phyloP scores from a whole-genome alignment of 345 rosid species.

The Erodium maritimum region DNA sequence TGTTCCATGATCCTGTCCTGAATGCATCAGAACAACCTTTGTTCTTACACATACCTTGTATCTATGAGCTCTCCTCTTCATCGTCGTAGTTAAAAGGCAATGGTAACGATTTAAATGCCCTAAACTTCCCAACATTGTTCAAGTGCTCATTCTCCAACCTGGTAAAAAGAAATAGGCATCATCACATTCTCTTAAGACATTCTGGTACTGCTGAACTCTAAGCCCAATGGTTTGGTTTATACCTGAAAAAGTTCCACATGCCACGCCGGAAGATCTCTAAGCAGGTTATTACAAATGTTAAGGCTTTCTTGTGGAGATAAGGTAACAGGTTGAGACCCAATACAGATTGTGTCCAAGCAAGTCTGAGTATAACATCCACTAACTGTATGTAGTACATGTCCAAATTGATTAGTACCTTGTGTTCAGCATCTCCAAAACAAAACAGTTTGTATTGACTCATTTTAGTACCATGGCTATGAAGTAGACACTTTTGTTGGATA shows the following conservation, averaged over 20 bases:
- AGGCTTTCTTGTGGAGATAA: conserved; percentile 40
- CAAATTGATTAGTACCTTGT: background rate
- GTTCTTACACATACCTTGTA: too few relatives aligned
- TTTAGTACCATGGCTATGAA: conserved; percentile 50
- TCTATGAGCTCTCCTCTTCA: background rate
- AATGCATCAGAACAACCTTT: too few relatives aligned
- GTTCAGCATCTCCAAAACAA: background rate
- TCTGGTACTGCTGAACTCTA: too few relatives aligned
- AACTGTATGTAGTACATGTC: conserved; percentile 25
- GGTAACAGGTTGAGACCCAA: conserved; percentile 46
- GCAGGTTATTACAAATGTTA: conserved; percentile 40
- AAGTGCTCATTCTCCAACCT: conserved; percentile 90
- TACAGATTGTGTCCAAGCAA: conserved; percentile 72
- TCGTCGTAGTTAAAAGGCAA: conserved; percentile 46
- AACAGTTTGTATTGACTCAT: background rate
- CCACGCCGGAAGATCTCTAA: conserved; percentile 79
- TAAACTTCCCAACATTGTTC: conserved; percentile 66
- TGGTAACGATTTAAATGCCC: conserved; percentile 76
- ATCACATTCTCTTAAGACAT: too few relatives aligned
- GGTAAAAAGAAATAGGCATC: background rate
- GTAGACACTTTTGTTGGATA: conserved; percentile 46
- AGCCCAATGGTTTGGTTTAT: background rate
- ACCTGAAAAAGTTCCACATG: conserved; percentile 90
- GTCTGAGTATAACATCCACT: conserved; percentile 50
- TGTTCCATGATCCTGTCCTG: too few relatives aligned